Evolutionary conservation across 352 stramenopile species (phyloP).

Genomic region (Phytophthora pinifolia): DNA sequence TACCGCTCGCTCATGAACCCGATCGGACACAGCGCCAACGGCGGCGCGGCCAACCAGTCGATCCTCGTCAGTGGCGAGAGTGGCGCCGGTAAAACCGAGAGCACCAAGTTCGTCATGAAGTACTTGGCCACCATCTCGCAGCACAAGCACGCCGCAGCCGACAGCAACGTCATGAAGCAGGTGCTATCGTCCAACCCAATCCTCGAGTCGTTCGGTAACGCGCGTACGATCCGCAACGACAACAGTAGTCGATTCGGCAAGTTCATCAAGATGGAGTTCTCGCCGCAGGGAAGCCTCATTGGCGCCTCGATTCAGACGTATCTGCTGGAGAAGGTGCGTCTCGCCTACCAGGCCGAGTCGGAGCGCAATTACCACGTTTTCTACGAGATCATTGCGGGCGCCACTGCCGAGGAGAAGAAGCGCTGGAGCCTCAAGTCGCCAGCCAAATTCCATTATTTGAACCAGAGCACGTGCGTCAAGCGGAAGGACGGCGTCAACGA

Average conservation of each 20-base stretch:
- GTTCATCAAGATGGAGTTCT: constrained; percentile 98
- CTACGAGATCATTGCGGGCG: constrained; percentile 91
- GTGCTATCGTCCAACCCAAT: constrained; percentile 98
- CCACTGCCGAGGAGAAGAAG: constrained; percentile 56
- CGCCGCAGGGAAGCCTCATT: constrained; percentile 63
- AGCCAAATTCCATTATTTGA: constrained; percentile 89
- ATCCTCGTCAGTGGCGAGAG: constrained; percentile 93
- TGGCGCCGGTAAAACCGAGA: constrained; percentile 96
- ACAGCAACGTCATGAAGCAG: constrained; percentile 86
- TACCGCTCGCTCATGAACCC: constrained; percentile 82
- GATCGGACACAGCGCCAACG: constrained; percentile 32
- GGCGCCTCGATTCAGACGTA: constrained; percentile 95
- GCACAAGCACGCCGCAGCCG: constrained; percentile 43
- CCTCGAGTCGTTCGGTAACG: constrained; percentile 99
- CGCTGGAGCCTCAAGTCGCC: constrained; percentile 59
- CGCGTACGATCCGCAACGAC: constrained; percentile 96
- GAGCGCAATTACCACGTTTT: constrained; percentile 98
- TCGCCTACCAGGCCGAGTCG: constrained; percentile 91
- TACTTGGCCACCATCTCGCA: constrained; percentile 93
- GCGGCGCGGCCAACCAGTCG: constrained; percentile 78
- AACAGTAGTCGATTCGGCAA: constrained; percentile 97
- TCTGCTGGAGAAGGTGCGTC: constrained; percentile 95
- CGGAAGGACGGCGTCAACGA: constrained; percentile 91
- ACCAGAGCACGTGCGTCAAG: constrained; percentile 84
- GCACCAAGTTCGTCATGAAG: constrained; percentile 96